phyloP scores from a whole-genome alignment of 371 early-diverging fungal species.

The Mortierella sp. region DNA sequence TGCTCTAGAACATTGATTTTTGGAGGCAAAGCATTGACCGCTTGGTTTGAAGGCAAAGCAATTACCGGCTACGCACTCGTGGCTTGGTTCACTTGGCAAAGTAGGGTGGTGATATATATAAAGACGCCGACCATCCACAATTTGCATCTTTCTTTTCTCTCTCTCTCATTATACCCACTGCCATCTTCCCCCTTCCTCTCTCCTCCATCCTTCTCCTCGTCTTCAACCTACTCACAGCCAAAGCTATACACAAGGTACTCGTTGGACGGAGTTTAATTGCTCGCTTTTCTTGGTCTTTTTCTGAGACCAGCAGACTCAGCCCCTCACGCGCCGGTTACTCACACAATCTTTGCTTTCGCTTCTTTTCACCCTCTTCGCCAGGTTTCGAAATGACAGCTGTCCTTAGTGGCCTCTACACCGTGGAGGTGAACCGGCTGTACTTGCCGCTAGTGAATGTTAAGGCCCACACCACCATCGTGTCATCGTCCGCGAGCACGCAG shows the following conservation, averaged over 20 bases:
- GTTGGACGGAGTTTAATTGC: slow-evolving; percentile 5
- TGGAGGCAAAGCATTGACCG: no score
- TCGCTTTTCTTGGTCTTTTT: no score
- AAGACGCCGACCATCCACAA: no score
- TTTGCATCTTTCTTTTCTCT: no score
- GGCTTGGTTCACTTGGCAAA: no score
- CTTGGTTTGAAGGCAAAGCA: no score
- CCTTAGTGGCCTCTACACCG: slow-evolving; percentile 21
- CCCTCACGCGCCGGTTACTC: background rate
- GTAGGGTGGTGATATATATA: no score
- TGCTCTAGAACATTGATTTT: no score
- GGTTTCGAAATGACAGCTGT: slow-evolving; percentile 1
- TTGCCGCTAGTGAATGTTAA: slow-evolving; percentile 29
- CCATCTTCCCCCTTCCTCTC: background rate
- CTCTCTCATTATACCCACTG: no score
- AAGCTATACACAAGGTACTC: slow-evolving; percentile 15
- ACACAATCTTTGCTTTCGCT: slow-evolving; percentile 11
- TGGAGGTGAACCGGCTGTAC: slow-evolving; percentile 1
- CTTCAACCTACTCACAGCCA: slow-evolving; percentile 18
- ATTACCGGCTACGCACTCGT: no score
- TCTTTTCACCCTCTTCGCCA: slow-evolving; percentile 13
- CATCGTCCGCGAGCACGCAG: slow-evolving; percentile 15
- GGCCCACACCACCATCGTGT: slow-evolving; percentile 28
- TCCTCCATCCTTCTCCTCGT: slow-evolving; percentile 2
- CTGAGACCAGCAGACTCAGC: no score